These are phyloP conservation scores for Phytophthora citricola DNA, from an alignment of 352 stramenopile species.

Conservation along the genomic window DNA sequence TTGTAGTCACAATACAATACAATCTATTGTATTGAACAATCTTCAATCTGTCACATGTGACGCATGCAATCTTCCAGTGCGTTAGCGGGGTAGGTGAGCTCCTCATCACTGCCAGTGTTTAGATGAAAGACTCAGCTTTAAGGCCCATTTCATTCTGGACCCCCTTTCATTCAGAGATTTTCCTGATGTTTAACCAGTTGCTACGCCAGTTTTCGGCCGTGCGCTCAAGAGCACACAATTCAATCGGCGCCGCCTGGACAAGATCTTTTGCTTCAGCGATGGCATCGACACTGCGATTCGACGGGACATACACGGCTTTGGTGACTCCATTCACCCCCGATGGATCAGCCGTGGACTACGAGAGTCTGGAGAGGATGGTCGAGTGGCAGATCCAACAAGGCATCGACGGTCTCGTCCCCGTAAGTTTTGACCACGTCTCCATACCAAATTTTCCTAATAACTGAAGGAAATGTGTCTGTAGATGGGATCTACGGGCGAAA, in stretches of 20 bases:
- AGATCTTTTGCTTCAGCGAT: conserved; percentile 23
- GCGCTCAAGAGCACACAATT: background rate
- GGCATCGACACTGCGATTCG: conserved; percentile 54
- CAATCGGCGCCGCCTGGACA: conserved; percentile 3
- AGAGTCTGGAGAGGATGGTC: conserved; percentile 86
- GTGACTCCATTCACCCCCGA: conserved; percentile 95
- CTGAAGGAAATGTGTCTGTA: conserved; percentile 1
- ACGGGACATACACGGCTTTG: conserved; percentile 90
- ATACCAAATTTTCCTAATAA: background rate
- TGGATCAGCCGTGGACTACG: conserved; percentile 91
- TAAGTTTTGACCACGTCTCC: conserved; percentile 1
- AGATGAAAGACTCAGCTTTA: conserved; percentile 13
- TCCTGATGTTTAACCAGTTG: background rate
- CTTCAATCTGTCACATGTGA: too few relatives aligned
- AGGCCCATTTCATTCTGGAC: background rate
- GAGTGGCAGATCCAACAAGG: conserved; percentile 90
- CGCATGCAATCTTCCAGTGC: background rate
- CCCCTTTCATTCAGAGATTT: too few relatives aligned
- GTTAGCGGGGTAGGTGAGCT: background rate
- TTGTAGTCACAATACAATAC: too few relatives aligned
- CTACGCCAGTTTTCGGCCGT: background rate
- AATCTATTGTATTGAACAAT: too few relatives aligned
- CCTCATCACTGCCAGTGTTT: conserved; percentile 18
- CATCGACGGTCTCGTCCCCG: conserved; percentile 95
- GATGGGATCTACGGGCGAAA: conserved; percentile 97